Evolutionary conservation across 2,329 filamentous ascomycete genomes (phyloP), one percentile per base, ranked within the genome.

Genomic region (Colletotrichum sp.): DNA sequence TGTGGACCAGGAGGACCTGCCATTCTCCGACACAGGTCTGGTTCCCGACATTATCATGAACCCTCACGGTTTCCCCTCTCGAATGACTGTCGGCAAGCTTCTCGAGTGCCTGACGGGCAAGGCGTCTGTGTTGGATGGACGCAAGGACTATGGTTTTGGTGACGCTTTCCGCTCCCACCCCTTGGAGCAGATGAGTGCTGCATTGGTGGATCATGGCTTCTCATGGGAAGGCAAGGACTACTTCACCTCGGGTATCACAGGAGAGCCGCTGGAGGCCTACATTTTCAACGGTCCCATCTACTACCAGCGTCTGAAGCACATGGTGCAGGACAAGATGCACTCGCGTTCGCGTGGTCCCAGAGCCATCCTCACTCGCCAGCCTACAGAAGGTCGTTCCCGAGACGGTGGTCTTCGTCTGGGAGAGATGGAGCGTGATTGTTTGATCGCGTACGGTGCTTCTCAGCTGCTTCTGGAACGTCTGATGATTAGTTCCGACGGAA

Each of bases 1-100:
- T 75, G 96, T 96, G 21, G 95, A 98, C 78, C 96, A 99, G 86
- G 96, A 97, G 82, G 97, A 99, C 83, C 94, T 99, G 92, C 97
- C 97, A 0, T 99, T 99, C 87, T 94, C 94, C 44, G 97, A 99
- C 85, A 89, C 90, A 69, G 98, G 97, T 3, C 92, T 99, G 79
- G 94, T 93, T n/a, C 97, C 97, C 0, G 97, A 99, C 85, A 98
- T 99, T 79, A 99, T 99, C 91, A 99, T 99, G 97, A 99, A 99
- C 88, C 97, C 98, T 1, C 97, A 99, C 87, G 97, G 97, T 93
- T 99, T 99, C 90, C 97, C 97, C 2, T 99, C 96, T 36, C 97
- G 97, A 85, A 99, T 99, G 97, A 99, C 97, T 70, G 97, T 99
- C 78, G 97, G 97, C 36, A 99, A 99, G 86, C 94, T 99, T 89